Evolutionary conservation across 163 green algal genomes (phyloP), one percentile per base, ranked within the genome.

Genomic region (Trebouxiophyceae sp.): DNA sequence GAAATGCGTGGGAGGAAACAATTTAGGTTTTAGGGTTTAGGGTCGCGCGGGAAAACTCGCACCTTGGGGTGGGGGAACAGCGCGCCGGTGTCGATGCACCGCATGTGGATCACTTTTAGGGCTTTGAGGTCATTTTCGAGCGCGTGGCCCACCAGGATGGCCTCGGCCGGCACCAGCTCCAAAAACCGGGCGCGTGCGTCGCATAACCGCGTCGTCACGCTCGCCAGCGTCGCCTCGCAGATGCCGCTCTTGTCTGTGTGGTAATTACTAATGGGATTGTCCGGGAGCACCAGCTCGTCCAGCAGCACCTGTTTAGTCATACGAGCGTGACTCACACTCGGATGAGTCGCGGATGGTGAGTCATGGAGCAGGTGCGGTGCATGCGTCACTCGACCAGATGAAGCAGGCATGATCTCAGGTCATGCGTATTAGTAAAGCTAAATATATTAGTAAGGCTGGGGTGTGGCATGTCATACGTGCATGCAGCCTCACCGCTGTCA

Each of bases 221-320:
- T 76, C 44, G 81, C 60, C 67, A 95, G 70, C 78, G 89, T 88
- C 33, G 79, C 70, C 1, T 74, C 69, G 33, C 84, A 95, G 68
- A 97, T 97, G 45, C 91, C 91, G 8, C 72, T 89, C 75, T 83
- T 96, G 4, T 71, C 76, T 2, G 92, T 97, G 79, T 92, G 89
- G 78, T 97, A 96, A 73, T 98, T 83, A 1, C 74, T 84, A 63
- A 98, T 95, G 33, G 83, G 74, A n/a, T 84, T 84, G 23, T 82
- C 31, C 3, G 92, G 92, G 72, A 89, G 45, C 30, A 95, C 86
- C 63, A 97, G 77, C 72, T 91, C 77, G 44, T 98, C 92, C 47
- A 95, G 64, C 62, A 97, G 69, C 57, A 95, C 80, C 70, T 85
- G 68, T n/a, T n/a, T n/a, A n/a, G n/a, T n/a, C n/a, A n/a, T n/a